Conservation (phyloP, 2,329 filamentous ascomycete genomes). For the Raffaelea arxii region DNA sequence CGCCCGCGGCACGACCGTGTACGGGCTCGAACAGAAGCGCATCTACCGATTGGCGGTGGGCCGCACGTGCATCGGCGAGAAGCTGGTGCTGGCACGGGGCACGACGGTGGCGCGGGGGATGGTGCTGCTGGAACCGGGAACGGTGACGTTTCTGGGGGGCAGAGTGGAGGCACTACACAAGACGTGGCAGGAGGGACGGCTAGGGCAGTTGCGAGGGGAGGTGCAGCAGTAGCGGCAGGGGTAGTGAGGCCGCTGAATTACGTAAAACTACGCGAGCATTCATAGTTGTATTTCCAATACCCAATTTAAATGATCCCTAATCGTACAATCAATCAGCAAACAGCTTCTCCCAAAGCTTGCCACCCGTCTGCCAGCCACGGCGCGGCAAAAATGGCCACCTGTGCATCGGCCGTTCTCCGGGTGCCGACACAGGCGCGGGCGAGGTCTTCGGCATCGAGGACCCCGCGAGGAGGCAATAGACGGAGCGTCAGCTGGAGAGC, state of each 20-base stretch:
- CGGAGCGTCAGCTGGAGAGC: slow-evolving; percentile 69
- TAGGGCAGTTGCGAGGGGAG: slow-evolving; percentile 56
- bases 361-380: slow-evolving; percentile 67
- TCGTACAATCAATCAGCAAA: too few relatives aligned
- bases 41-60: slow-evolving; percentile 57
- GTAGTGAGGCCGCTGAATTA: neutral
- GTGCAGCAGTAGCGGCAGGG: slow-evolving; percentile 27
- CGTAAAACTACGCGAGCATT: too few relatives aligned
- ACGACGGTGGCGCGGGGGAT: slow-evolving; percentile 63
- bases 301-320: too few relatives aligned
- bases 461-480: slow-evolving; percentile 62
- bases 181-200: slow-evolving; percentile 62
- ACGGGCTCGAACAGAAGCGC: slow-evolving; percentile 60
- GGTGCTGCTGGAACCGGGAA: slow-evolving; percentile 63
- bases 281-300: too few relatives aligned
- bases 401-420: slow-evolving; percentile 60
- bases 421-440: slow-evolving; percentile 66
- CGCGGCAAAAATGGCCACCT: slow-evolving; percentile 67
- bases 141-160: slow-evolving; percentile 68
- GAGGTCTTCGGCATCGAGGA: slow-evolving; percentile 58
- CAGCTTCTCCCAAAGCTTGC: slow-evolving; percentile 40
- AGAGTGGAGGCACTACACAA: slow-evolving; percentile 76
- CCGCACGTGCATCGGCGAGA: slow-evolving; percentile 66
- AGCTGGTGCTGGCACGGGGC: slow-evolving; percentile 61
- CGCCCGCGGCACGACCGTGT: slow-evolving; percentile 55